Evolutionary conservation across 2,329 filamentous ascomycete species (phyloP).

Genomic region (Scedosporium aurantiacum): DNA sequence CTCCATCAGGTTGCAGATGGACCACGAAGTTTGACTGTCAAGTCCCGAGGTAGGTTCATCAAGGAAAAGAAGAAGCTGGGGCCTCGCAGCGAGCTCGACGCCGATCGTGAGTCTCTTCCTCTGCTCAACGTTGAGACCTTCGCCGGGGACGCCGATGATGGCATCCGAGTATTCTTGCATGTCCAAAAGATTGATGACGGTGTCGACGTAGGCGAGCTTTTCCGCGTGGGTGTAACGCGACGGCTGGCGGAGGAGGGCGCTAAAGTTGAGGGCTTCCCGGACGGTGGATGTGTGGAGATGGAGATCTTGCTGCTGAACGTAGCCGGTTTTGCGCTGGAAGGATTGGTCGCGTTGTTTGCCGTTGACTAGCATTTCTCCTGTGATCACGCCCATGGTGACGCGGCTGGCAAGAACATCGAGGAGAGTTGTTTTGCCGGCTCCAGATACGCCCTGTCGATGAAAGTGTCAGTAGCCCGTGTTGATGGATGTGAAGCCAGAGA

Average conservation of each 20-base stretch:
- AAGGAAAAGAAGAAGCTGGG: constrained; percentile 37
- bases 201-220: constrained; percentile 41
- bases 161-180: constrained; percentile 46
- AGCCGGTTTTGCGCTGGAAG: constrained; percentile 62
- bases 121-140: constrained; percentile 37
- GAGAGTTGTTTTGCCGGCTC: constrained; percentile 53
- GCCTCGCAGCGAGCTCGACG: constrained; percentile 32
- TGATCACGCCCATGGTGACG: constrained; percentile 61
- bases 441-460: constrained; percentile 21
- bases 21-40: constrained; percentile 54
- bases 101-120: constrained; percentile 40
- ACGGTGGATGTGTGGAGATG: constrained; percentile 33
- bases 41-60: constrained; percentile 46
- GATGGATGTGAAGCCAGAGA: constrained; percentile 14
- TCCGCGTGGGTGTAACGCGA: constrained; percentile 30
- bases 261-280: constrained; percentile 28
- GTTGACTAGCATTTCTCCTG: constrained; percentile 59
- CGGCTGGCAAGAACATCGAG: constrained; percentile 54
- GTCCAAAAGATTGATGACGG: constrained; percentile 41
- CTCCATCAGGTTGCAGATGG: constrained; percentile 59
- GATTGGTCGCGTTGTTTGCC: constrained; percentile 54
- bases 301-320: constrained; percentile 58
- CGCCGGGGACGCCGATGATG: constrained; percentile 34
- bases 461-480: not conserved
- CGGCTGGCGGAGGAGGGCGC: constrained; percentile 34